These are phyloP conservation scores for Paraphoma sp. DNA, from an alignment of 2,329 filamentous ascomycete genomes.

Conservation along the genomic window DNA sequence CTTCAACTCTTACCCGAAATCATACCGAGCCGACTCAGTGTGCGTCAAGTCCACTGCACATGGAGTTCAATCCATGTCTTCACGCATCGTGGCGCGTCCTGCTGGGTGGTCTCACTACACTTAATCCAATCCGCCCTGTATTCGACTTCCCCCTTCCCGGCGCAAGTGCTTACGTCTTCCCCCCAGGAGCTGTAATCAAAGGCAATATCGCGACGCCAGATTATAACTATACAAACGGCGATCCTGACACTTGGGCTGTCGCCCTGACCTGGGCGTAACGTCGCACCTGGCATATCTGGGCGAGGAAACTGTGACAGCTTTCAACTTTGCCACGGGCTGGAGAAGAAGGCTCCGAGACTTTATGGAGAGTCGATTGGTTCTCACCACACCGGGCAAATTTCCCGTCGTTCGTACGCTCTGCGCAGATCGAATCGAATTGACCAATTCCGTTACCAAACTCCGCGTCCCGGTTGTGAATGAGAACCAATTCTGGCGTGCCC, in stretches of 20 bases:
- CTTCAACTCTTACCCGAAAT: background rate
- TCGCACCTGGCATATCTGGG: background rate
- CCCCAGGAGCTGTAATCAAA: background rate
- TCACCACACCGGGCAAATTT: background rate
- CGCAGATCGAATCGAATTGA: background rate
- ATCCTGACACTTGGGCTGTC: slow-evolving; percentile 1
- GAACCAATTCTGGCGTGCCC: slow-evolving; percentile 1
- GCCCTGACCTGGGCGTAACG: background rate
- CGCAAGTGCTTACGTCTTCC: background rate
- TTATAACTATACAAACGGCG: background rate
- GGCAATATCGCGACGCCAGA: background rate
- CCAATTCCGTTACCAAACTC: background rate
- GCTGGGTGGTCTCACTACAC: background rate
- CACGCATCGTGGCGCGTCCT: slow-evolving; percentile 1
- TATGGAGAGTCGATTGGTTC: background rate
- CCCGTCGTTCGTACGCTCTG: background rate
- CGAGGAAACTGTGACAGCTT: background rate
- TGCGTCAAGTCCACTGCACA: background rate
- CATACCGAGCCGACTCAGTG: slow-evolving; percentile 1
- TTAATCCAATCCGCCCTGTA: background rate
- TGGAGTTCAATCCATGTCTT: background rate
- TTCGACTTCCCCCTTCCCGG: slow-evolving; percentile 1
- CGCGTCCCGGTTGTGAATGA: background rate
- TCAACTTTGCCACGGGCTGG: background rate
- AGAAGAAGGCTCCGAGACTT: slow-evolving; percentile 4